Evolutionary conservation across 1,139 yeast species (phyloP).

Genomic region (Pichiaceae sp.): DNA sequence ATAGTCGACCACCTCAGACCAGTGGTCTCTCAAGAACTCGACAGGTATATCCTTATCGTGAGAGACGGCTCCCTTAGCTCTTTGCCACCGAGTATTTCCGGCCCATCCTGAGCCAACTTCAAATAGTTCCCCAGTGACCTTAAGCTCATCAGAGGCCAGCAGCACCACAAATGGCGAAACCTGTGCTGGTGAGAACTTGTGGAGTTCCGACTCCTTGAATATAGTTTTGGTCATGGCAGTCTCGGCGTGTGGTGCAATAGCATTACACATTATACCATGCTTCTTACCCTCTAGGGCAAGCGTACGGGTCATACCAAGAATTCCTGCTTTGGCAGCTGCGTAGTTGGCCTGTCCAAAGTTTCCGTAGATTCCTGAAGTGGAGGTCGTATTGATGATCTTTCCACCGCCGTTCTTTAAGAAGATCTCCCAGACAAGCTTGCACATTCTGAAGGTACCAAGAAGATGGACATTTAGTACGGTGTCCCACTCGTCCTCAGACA

Average conservation of each 20-base stretch:
- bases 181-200: conserved; percentile 78
- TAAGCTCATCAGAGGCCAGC: conserved; percentile 61
- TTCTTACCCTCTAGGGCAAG: conserved; percentile 87
- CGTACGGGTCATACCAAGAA: conserved; percentile 77
- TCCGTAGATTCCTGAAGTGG: conserved; percentile 96
- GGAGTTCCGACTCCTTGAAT: conserved; percentile 68
- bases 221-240: conserved; percentile 93
- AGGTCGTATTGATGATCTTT: conserved; percentile 78
- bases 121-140: conserved; percentile 57
- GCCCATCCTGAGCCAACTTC: conserved; percentile 92
- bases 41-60: conserved; percentile 30
- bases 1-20: conserved; percentile 63
- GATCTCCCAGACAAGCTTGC: conserved; percentile 91
- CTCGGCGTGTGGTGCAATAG: conserved; percentile 95
- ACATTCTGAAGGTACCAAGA: conserved; percentile 70
- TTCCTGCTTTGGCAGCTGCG: conserved; percentile 87
- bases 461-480: conserved; percentile 77
- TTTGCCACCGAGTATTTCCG: conserved; percentile 92
- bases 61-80: conserved; percentile 78
- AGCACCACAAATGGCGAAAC: conserved; percentile 87
- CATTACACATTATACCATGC: conserved; percentile 66
- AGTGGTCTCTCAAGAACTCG: conserved; percentile 64
- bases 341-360: conserved; percentile 97
- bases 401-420: conserved; percentile 75
- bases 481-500: conserved; percentile 81